A percentile compares a stretch with the other conserved stretches of the same genome.
Evolutionary conservation across 192 early-diverging fungal species (phyloP).

Genomic region (Chytriomyces hyalinus): DNA sequence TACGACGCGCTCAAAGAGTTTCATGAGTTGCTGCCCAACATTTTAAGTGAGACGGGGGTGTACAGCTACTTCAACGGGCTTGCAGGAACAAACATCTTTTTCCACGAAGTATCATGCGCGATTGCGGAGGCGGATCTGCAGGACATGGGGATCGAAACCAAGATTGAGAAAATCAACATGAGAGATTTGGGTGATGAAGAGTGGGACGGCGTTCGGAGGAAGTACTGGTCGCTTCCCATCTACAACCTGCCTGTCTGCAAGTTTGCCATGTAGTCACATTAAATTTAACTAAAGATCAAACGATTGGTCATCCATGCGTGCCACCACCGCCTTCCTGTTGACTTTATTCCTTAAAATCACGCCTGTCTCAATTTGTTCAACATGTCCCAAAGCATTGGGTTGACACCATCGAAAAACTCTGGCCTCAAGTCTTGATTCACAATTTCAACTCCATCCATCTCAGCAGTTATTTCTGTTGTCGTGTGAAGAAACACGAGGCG

Average conservation of each 20-base stretch:
- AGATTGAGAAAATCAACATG: constrained; percentile 76
- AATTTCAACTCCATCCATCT: constrained; percentile 27
- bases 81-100: constrained; percentile 91
- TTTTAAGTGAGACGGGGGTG: constrained; percentile 69
- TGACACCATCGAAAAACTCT: too few relatives aligned
- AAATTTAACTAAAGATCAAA: neutral
- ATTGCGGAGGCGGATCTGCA: constrained; percentile 82
- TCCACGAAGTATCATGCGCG: constrained; percentile 93
- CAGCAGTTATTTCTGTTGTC: constrained; percentile 24
- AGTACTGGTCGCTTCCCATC: constrained; percentile 75
- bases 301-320: neutral
- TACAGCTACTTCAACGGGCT: constrained; percentile 97
- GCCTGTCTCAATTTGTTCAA: constrained; percentile 29
- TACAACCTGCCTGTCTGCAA: constrained; percentile 78
- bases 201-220: constrained; percentile 86
- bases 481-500: constrained; percentile 41
- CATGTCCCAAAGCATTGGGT: constrained; percentile 38
- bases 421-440: too few relatives aligned
- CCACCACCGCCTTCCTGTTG: neutral
- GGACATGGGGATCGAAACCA: constrained; percentile 77
- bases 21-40: constrained; percentile 73
- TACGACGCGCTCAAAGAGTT: constrained; percentile 81
- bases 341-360: too few relatives aligned
- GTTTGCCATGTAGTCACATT: constrained; percentile 39
- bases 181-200: constrained; percentile 79